Base-by-base conservation (phyloP, 176 grass and related monocot genomes). In the Juncus inflexus region DNA sequence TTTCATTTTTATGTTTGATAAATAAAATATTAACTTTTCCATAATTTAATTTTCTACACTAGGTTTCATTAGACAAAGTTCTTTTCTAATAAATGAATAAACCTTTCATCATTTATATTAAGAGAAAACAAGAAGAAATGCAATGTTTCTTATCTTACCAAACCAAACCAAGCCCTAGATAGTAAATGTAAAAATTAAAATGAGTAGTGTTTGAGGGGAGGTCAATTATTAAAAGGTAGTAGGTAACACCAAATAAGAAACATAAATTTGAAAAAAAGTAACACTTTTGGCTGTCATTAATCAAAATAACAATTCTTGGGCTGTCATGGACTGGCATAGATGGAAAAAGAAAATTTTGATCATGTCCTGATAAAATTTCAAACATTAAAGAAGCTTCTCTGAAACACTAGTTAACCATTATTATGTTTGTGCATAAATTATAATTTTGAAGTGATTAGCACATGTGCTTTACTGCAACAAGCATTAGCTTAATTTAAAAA, bases 301-400 rank as follows among this genome's bases (percentile, higher is more conserved):
- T 9, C 51, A 68, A 61, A 35, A 1, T 61, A 61, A 35, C 35
- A 61, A 51, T 55, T 40, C 9, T 68, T 37, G 4, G 15, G 65
- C 38, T 68, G 65, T 68, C 65, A 55, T 40, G 65, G 11, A 68
- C 65, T 55, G 65, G 50, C 65, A 65, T 45, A 28, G 40, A 11
- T 16, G 6, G 13, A 15, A 5, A 15, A 50, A 50, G 50, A 28
- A 35, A 66, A 16, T 15, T 42, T 10, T 42, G 0, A 61, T 52
- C 35, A 39, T 37, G 43, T 66, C 15, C 12, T 10, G 9, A 45
- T 35, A 47, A 14, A 19, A 50, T 2, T 12, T 66, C 42, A 66
- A 66, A 51, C 49, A 52, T 40, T 68, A 9, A 12, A 68, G 49
- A 28, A 68, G 47, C 50, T 68, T 67, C 65, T 68, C 47, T 68